Conservation (phyloP, 306 rosid genomes). For the Styphnolobium japonicum region DNA sequence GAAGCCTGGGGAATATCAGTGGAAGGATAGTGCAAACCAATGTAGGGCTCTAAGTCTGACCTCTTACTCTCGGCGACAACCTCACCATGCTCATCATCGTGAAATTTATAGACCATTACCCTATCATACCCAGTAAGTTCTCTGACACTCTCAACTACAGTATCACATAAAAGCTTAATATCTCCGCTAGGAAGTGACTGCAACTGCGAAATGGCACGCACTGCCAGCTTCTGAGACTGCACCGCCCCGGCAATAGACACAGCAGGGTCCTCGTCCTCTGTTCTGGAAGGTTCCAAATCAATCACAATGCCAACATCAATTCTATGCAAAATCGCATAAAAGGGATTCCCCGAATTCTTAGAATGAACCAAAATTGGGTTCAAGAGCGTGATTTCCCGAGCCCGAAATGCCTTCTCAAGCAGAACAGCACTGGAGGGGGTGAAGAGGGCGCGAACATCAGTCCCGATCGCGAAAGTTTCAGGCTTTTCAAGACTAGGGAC, state of each 20-base stretch:
- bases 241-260: conserved; percentile 96
- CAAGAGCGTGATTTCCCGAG: conserved; percentile 78
- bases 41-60: conserved; percentile 80
- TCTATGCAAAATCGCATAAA: conserved; percentile 86
- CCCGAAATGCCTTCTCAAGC: conserved; percentile 76
- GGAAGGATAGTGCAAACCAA: conserved; percentile 95
- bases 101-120: conserved; percentile 95
- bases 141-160: conserved; percentile 81
- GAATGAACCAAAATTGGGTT: conserved; percentile 96
- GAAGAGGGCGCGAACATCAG: conserved; percentile 69
- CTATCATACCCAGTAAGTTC: conserved; percentile 88
- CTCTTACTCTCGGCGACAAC: conserved; percentile 91
- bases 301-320: conserved; percentile 85
- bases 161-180: conserved; percentile 65
- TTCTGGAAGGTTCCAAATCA: conserved; percentile 86
- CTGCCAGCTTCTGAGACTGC: conserved; percentile 94
- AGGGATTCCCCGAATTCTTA: conserved; percentile 69
- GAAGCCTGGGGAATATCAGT: conserved; percentile 98
- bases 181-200: conserved; percentile 92
- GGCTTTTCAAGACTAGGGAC: conserved; percentile 61
- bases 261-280: conserved; percentile 95
- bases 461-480: conserved; percentile 46
- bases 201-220: conserved; percentile 78
- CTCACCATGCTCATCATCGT: conserved; percentile 98
- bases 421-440: conserved; percentile 43